phyloP scores from a whole-genome alignment of 495 filamentous ascomycete species.

The Amniculicola lignicola region DNA sequence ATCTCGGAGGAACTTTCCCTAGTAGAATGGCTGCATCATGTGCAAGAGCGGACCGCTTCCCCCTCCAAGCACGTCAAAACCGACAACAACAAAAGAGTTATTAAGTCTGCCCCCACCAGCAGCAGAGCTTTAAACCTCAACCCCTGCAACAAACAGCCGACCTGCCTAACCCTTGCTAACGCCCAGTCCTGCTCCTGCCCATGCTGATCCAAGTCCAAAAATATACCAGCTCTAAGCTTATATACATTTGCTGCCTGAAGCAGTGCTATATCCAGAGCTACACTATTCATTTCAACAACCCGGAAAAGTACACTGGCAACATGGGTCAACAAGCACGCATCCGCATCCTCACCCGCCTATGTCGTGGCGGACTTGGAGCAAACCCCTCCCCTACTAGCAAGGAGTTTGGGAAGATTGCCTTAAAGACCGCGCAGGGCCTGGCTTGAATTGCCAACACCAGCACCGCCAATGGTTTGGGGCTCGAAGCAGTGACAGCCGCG shows the following conservation, averaged over 20 bases:
- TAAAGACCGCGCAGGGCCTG: conserved; percentile 63
- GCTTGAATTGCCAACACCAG: conserved; percentile 64
- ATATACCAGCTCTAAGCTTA: conserved; percentile 51
- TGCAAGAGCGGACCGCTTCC: conserved; percentile 58
- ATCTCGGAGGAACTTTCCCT: conserved; percentile 13
- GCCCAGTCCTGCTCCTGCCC: conserved; percentile 50
- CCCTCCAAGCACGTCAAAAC: conserved; percentile 67
- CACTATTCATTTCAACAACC: conserved; percentile 62
- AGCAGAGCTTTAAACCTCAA: conserved; percentile 61
- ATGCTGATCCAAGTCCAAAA: conserved; percentile 50
- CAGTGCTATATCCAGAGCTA: conserved; percentile 65
- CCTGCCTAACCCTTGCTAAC: conserved; percentile 45
- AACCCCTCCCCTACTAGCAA: conserved; percentile 52
- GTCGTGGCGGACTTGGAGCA: conserved; percentile 49
- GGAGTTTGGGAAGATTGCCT: conserved; percentile 72
- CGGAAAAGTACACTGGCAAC: conserved; percentile 52
- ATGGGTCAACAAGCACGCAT: conserved; percentile 65
- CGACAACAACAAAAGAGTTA: conserved; percentile 38
- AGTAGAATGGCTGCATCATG: conserved; percentile 65
- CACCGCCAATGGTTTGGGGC: conserved; percentile 55
- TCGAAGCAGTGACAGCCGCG: conserved; percentile 63
- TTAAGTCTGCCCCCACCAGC: conserved; percentile 44
- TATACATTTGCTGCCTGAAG: conserved; percentile 82
- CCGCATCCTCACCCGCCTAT: conserved; percentile 64
- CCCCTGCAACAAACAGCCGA: conserved; percentile 53